Base-by-base conservation (phyloP, 1,284 basidiomycete genomes). In the Ustilago hordei region DNA sequence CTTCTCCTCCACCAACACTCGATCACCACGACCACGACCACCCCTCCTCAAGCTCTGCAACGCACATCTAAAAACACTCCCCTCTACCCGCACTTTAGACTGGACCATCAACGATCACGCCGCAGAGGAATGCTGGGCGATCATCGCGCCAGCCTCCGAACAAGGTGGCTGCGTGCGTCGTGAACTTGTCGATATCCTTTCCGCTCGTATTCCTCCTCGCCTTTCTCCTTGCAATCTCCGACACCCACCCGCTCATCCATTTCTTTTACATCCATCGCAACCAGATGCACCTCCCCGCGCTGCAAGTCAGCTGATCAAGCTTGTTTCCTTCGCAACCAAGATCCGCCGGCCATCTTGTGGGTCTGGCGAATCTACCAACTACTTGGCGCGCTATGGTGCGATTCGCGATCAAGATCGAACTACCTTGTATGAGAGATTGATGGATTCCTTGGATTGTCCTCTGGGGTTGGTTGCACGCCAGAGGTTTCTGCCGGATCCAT, bases 341-440 rank as follows among this genome's bases (percentile, higher is more conserved):
- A 66, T 68, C 43, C 69, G 70, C 28, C 23, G 2, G 23, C 41
- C 64, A 5, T 28, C 54, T 11, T 47, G 55, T 2, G 9, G 64
- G 4, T 71, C 60, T 6, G 71, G 74, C 43, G 78, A 79, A 2
- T 86, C 85, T 52, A 72, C 78, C 41, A 81, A 86, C 74, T 86
- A 78, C 53, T 57, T 76, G 7, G 77, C 78, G 0, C 57, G 84
- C 3, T 86, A 86, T 61, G 84, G 84, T 7, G 80, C 84, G 0
- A 84, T 85, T 9, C 78, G 84, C 3, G 80, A 79, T 15, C 60
- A 81, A 47, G 84, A 86, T 43, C 45, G 71, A 6, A 70, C 79
- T 28, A 86, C 82, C 28, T 64, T 86, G 15, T 82, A 78, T 50
- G 84, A 86, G 71, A 64, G 67, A 1, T 61, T 86, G 2, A 78